Evolutionary conservation across 257 asterid genomes (phyloP), one percentile per base, ranked within the genome.

Genomic region (Forsythia suspensa): DNA sequence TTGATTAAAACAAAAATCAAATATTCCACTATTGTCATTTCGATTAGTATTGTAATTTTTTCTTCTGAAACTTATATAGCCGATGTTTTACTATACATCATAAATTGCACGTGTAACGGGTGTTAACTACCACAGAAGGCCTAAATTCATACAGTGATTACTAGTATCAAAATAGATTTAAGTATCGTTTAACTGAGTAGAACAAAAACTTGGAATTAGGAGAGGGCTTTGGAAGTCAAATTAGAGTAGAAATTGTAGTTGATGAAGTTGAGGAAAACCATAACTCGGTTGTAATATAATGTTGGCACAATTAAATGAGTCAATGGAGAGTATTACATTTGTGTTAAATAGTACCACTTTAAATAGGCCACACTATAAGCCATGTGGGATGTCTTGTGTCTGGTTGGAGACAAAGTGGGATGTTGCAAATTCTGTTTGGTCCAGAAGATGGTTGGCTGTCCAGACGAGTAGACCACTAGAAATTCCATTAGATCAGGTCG

Each of bases 241-340:
- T 21, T 6, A 52, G 20, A 71, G 68, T 24, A 77, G 48, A 29
- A 12, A 73, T 73, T 76, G 76, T 77, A 1, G 85, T 77, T 81
- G 79, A 75, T 77, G 79, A 75, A 73, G 34, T 66, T 77, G 72
- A 39, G 85, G 79, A 77, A 66, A 72, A 65, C 67, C 72, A 48
- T 39, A 0, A 38, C 81, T 24, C 68, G 4, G 39, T 18, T 74
- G 82, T 74, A 77, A 74, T 68, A 46, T 61, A 3, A 11, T 11
- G 36, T 61, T 61, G 37, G 11, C 51, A 44, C 51, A 44, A 44
- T 29, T 44, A 44, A 44, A 44, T 44, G 15, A 10, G 15, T 44
- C 51, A 10, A 44, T 44, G 51, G 51, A 44, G 16, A 44, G 15
- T 10, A 44, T 44, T 44, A 10, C 4, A 44, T n/a, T 55, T 18